Base-by-base conservation (phyloP, 805 yeast species). In the Wickerhamiella spandovensis region DNA sequence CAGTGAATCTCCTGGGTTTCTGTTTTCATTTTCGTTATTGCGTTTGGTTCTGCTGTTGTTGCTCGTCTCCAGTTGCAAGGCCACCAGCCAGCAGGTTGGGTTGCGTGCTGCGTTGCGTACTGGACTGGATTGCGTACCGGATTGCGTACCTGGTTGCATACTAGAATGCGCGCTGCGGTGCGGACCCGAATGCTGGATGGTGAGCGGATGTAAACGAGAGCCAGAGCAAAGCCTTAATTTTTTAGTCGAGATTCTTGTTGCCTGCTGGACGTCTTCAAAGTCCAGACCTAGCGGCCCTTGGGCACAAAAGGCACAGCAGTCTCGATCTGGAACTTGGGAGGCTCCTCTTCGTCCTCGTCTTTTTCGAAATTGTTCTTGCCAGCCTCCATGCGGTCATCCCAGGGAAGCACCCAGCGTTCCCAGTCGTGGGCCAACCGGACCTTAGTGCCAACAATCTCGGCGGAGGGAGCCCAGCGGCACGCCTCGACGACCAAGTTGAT, bases 381-480 rank as follows among this genome's bases (percentile, higher is more conserved):
- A 17, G 64, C 63, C 37, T 64, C 72, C 21, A 67, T 59, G 58
- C 83, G 72, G 55, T 73, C 75, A 32, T 67, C 71, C 38, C 55
- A 56, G 2, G 84, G 79, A 56, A 87, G 70, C 45, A 87, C 74
- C 94, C 95, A 86, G 54, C 72, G 77, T 53, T 73, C 69, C 66
- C 76, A 79, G 63, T 76, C 76, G 46, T 67, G 69, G 51, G 71
- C 72, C 23, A 81, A 77, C 62, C 92, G 78, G 54, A 84, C 72
- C 61, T 78, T 77, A 56, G 74, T 65, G 51, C 76, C 81, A 44
- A 72, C 54, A 37, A 70, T 63, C 57, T 79, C 82, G 56, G 78
- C 67, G 58, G 76, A 75, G 17, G 71, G 72, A 57, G 85, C 75
- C 54, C 64, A 63, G 44, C 72, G 66, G 53, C 80, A 68, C 4